Base-by-base conservation (phyloP, 2,329 filamentous ascomycete species). In the Pyricularia grisea region DNA sequence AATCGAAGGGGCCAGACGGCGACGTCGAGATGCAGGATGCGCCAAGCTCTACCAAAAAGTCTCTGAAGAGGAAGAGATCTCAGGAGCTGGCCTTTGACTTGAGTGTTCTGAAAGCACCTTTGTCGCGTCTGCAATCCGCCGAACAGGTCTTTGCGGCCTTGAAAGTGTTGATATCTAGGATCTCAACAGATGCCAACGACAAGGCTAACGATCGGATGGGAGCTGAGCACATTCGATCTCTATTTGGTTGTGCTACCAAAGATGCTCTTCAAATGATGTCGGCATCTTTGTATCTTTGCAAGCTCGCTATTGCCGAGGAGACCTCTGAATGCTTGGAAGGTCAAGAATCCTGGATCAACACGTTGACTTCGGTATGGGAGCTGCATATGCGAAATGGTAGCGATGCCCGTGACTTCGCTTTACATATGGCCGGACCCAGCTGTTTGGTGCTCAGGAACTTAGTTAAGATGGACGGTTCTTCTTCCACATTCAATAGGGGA, bases 141-240 rank as follows among this genome's bases (percentile, higher is more conserved):
- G 78, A 81, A n/a, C 79, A 81, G 4, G 69, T 88, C 0, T 84
- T 88, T 27, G 75, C 74, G 9, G 80, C 85, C 1, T 72, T 88
- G 0, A 77, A 76, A 12, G 77, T 77, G 7, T 78, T 88, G 4
- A 71, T 88, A n/a, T 74, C 75, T 1, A 82, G 84, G 25, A 78
- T 85, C 5, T 78, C 81, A 36, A 74, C 75, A 17, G 74, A 75
- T 9, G 72, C 74, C 4, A 74, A 72, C 2, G 74, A 72, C 28
- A 78, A 78, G 11, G 78, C 80, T 14, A 81, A 81, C 70, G 79
- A 82, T 72, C 80, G 76, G 68, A 85, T 87, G 72, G 86, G 86
- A 20, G 83, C 83, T 1, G 85, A 88, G 73, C 85, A 88, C 71
- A 81, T 88, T 73, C 84, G 83, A 72, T 85, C 85, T 4, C 78